Percentiles rank a stretch among this genome's conserved stretches.
phyloP scores from a whole-genome alignment of 371 early-diverging fungal genomes.

The Lichtheimia ramosa region DNA sequence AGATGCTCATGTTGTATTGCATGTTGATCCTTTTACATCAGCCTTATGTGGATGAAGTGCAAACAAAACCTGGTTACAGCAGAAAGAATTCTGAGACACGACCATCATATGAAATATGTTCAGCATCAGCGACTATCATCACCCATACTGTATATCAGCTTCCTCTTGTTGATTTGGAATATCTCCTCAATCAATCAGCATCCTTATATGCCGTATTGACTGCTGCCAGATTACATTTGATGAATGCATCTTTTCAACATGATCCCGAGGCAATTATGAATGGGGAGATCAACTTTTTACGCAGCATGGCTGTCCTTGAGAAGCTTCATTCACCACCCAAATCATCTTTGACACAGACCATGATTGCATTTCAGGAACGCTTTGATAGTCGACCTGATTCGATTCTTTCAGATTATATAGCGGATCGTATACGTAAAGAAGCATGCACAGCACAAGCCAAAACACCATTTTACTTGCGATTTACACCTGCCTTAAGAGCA shows the following conservation, averaged over 20 bases:
- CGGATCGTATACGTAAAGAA: constrained; percentile 1
- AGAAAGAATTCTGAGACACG: constrained; percentile 14
- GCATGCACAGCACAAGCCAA: background rate
- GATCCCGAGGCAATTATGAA: constrained; percentile 20
- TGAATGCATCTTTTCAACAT: constrained; percentile 30
- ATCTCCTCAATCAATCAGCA: constrained; percentile 40
- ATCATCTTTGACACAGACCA: background rate
- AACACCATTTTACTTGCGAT: background rate
- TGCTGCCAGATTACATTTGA: constrained; percentile 42
- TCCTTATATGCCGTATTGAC: constrained; percentile 35
- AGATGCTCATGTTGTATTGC: constrained; percentile 18
- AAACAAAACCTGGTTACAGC: background rate
- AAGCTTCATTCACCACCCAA: background rate
- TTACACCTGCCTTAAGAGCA: background rate
- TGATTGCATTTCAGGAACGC: background rate
- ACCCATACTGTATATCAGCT: constrained; percentile 29
- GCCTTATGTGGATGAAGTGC: constrained; percentile 35
- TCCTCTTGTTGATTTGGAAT: constrained; percentile 20
- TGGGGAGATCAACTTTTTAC: constrained; percentile 21
- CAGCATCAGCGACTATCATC: constrained; percentile 37
- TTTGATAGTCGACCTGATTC: constrained; percentile 3
- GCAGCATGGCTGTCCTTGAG: constrained; percentile 6
- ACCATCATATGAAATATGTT: constrained; percentile 41
- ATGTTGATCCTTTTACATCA: constrained; percentile 40
- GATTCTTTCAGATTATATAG: constrained; percentile 2